These are phyloP conservation scores for Trichoderma endophyticum DNA, from an alignment of 2,329 filamentous ascomycete genomes.

Conservation along the genomic window DNA sequence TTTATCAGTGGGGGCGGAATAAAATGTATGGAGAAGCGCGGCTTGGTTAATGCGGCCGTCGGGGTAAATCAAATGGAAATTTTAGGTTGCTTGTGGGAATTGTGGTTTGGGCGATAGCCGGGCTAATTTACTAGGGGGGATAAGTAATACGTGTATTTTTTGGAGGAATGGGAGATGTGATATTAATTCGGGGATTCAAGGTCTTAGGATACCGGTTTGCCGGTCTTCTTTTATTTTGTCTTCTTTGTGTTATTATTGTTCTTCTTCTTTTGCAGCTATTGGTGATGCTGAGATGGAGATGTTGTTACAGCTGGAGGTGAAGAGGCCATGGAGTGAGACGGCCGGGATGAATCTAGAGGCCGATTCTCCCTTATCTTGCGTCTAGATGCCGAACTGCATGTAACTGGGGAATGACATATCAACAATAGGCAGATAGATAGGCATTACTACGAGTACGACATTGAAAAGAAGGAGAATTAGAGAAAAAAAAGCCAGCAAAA, in stretches of 20 bases:
- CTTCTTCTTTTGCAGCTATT: neutral
- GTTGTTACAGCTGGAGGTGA: neutral
- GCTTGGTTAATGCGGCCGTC: constrained; percentile 6
- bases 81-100: neutral
- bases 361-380: neutral
- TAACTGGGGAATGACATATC: neutral
- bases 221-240: neutral
- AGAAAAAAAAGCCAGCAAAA: neutral
- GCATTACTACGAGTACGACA: neutral
- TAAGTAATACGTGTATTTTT: neutral
- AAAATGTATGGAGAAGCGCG: neutral
- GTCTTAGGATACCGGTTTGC: neutral
- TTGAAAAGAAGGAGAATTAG: neutral
- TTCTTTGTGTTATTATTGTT: neutral
- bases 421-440: neutral
- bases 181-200: neutral
- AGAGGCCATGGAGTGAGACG: neutral
- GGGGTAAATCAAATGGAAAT: neutral
- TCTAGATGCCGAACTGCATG: neutral
- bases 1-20: neutral
- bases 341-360: neutral
- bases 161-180: neutral
- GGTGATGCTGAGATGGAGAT: neutral
- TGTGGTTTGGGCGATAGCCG: neutral
- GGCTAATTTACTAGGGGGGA: neutral